Conservation (phyloP, 2,329 filamentous ascomycete genomes). For the Metarhizium sp. region DNA sequence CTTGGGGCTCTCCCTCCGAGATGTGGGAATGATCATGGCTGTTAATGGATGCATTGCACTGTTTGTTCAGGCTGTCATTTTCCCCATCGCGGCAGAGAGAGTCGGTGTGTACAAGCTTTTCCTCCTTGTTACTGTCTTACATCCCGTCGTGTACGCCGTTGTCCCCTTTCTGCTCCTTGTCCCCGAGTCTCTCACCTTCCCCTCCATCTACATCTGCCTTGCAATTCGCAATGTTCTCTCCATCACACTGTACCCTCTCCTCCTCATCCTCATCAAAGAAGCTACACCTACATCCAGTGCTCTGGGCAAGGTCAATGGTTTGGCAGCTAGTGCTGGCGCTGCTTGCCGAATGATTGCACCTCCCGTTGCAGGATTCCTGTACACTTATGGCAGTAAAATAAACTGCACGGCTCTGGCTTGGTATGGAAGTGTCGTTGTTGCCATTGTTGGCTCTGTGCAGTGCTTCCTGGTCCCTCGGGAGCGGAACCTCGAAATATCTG, state of each 20-base stretch:
- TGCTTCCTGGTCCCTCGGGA: slow-evolving; percentile 43
- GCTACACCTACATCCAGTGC: slow-evolving; percentile 47
- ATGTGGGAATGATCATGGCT: slow-evolving; percentile 53
- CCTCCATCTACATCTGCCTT: slow-evolving; percentile 50
- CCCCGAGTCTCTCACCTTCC: slow-evolving; percentile 39
- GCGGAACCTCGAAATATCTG: slow-evolving; percentile 15
- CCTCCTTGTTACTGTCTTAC: slow-evolving; percentile 47
- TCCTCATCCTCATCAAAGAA: slow-evolving; percentile 60
- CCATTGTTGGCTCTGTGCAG: slow-evolving; percentile 47
- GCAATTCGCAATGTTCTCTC: slow-evolving; percentile 50
- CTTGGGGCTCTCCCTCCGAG: slow-evolving; percentile 50
- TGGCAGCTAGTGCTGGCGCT: slow-evolving; percentile 56
- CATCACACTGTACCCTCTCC: slow-evolving; percentile 56
- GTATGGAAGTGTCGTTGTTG: slow-evolving; percentile 51
- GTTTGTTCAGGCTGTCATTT: slow-evolving; percentile 50
- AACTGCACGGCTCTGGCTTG: slow-evolving; percentile 54
- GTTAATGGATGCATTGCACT: slow-evolving; percentile 50
- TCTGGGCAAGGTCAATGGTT: slow-evolving; percentile 55
- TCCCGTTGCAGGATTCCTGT: slow-evolving; percentile 54
- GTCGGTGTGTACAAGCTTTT: slow-evolving; percentile 53
- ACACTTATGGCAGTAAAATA: slow-evolving; percentile 47
- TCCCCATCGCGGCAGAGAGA: slow-evolving; percentile 48
- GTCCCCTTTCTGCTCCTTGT: slow-evolving; percentile 50
- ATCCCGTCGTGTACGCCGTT: slow-evolving; percentile 51
- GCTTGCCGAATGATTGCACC: slow-evolving; percentile 60